Evolutionary conservation across 345 rosid species (phyloP).

Genomic region (Reutealis trisperma): DNA sequence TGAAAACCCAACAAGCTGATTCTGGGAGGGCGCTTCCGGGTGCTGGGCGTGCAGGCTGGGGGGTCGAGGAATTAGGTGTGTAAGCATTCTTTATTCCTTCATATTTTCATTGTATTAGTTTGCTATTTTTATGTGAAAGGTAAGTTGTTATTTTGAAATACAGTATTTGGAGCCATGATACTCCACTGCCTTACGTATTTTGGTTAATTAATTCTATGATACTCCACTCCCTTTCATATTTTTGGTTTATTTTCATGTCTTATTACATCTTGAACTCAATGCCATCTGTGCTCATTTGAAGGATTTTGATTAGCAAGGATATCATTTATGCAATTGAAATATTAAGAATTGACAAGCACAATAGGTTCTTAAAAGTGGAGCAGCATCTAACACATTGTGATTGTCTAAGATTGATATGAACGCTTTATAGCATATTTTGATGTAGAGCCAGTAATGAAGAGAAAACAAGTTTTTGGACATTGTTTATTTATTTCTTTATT

Average conservation of each 20-base stretch:
- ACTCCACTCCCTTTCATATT: no score
- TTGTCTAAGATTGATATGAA: neutral
- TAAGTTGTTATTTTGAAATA: no score
- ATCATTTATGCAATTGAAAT: neutral
- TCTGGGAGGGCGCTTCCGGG: slow-evolving; percentile 59
- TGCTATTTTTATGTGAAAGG: no score
- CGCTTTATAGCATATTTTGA: neutral
- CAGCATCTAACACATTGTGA: neutral
- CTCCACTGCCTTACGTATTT: no score
- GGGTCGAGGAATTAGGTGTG: slow-evolving; percentile 87
- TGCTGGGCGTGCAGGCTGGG: slow-evolving; percentile 99
- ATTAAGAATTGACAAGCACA: neutral
- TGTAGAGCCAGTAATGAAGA: neutral
- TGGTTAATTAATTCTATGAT: no score
- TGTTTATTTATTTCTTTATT: no score
- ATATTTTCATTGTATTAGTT: neutral
- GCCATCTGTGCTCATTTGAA: neutral
- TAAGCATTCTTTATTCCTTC: neutral
- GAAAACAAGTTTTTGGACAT: neutral
- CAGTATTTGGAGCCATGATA: no score
- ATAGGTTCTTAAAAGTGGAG: neutral
- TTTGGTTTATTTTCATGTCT: no score
- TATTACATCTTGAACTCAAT: no score
- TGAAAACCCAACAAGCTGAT: slow-evolving; percentile 78
- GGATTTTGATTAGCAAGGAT: neutral